These are phyloP conservation scores for Heimioporus punctisporus DNA, from an alignment of 1,284 basidiomycete species.

Conservation along the genomic window DNA sequence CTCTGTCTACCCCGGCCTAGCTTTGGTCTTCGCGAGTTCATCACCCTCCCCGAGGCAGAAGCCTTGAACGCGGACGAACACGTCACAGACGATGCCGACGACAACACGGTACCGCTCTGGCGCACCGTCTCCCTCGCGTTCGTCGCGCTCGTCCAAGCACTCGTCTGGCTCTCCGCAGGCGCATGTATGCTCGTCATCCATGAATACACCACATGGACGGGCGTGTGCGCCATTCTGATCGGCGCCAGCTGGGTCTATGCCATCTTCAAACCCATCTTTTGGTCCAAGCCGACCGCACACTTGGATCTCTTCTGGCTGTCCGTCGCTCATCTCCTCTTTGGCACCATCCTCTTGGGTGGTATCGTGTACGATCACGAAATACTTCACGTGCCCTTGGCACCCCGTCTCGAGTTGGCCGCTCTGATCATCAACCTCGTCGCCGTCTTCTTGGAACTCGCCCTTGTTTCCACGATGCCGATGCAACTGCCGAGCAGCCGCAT, in stretches of 20 bases:
- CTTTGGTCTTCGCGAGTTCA: constrained; percentile 37
- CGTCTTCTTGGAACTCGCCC: constrained; percentile 34
- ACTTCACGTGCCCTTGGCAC: constrained; percentile 31
- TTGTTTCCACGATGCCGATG: constrained; percentile 46
- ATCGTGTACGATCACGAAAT: constrained; percentile 39
- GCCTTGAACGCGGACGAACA: constrained; percentile 28
- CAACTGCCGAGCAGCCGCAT: constrained; percentile 41
- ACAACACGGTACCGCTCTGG: constrained; percentile 48
- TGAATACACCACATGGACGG: constrained; percentile 23
- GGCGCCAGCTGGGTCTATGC: constrained; percentile 53
- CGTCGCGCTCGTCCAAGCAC: constrained; percentile 42
- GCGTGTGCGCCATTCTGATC: constrained; percentile 34
- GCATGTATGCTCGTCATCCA: constrained; percentile 37
- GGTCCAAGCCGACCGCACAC: constrained; percentile 43
- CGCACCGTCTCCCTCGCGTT: constrained; percentile 53
- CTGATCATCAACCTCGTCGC: constrained; percentile 40
- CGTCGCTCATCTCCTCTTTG: constrained; percentile 36
- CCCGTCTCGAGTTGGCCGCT: constrained; percentile 24
- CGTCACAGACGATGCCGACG: constrained; percentile 1
- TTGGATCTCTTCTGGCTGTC: constrained; percentile 48
- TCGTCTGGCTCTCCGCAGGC: constrained; percentile 45
- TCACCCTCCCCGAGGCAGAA: constrained; percentile 51
- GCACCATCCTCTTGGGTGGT: constrained; percentile 39
- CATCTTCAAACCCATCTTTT: constrained; percentile 39
- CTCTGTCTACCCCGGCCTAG: constrained; percentile 34